A percentile compares a stretch with the other conserved stretches of the same genome.
Evolutionary conservation across 1,139 yeast species (phyloP).

Genomic region (Hanseniaspora sp.): DNA sequence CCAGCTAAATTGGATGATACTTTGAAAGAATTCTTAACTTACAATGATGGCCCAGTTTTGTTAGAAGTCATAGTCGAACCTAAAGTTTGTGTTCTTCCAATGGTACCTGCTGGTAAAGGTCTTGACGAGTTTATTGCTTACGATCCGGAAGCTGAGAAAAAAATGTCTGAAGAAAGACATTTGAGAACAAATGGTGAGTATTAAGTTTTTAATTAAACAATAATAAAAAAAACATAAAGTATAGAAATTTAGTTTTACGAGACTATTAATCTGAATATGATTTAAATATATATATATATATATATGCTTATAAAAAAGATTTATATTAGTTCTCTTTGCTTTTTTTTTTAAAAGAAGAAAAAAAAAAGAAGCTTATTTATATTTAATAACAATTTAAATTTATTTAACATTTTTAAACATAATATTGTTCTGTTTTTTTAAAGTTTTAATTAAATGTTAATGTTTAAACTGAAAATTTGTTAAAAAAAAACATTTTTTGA

Average conservation of each 20-base stretch:
- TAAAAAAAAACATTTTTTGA: too few species aligned
- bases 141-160: constrained; percentile 68
- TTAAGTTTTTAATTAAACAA: constrained; percentile 18
- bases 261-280: too few species aligned
- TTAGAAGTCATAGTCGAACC: constrained; percentile 84
- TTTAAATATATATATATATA: background rate
- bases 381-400: too few species aligned
- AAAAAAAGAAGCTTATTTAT: too few species aligned
- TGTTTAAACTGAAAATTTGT: too few species aligned
- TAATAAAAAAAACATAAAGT: background rate
- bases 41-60: constrained; percentile 69
- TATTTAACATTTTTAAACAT: too few species aligned
- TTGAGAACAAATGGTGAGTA: constrained; percentile 34
- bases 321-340: background rate
- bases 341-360: too few species aligned
- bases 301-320: background rate
- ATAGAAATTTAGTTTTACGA: background rate
- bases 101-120: constrained; percentile 96
- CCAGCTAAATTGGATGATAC: constrained; percentile 56
- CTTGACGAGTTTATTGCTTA: constrained; percentile 82
- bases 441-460: too few species aligned
- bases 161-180: constrained; percentile 46
- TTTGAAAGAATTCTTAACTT: constrained; percentile 62
- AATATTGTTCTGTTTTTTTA: too few species aligned
- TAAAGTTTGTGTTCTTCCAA: constrained; percentile 95